phyloP scores from a whole-genome alignment of 768 basidiomycete genomes.

The Panellus pusillus region DNA sequence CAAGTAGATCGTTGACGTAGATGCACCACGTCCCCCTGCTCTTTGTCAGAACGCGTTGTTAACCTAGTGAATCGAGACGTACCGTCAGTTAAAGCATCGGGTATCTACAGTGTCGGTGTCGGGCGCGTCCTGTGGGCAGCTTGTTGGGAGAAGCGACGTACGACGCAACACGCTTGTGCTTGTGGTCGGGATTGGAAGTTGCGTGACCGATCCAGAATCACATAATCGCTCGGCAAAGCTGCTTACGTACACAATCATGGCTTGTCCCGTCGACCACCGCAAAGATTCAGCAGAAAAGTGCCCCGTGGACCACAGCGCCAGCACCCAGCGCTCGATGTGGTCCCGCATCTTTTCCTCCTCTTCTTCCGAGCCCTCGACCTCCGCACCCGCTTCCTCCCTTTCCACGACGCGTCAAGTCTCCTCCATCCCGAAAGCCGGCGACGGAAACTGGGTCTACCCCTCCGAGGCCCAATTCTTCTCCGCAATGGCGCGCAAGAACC shows the following conservation, averaged over 20 bases:
- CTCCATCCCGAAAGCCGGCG: conserved; percentile 76
- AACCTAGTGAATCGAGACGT: no score
- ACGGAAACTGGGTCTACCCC: conserved; percentile 93
- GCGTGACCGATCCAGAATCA: no score
- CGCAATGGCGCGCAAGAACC: conserved; percentile 95
- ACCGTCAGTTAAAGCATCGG: no score
- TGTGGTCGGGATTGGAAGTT: no score
- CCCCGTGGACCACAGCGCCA: conserved; percentile 40
- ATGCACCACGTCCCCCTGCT: no score
- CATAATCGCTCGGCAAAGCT: no score
- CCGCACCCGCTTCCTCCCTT: conserved; percentile 36
- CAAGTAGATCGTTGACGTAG: no score
- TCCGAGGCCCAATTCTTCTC: conserved; percentile 98
- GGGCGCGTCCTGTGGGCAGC: no score
- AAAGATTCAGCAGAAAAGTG: conserved; percentile 24
- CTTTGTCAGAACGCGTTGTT: no score
- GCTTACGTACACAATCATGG: not conserved
- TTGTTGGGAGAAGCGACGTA: no score
- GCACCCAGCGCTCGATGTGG: conserved; percentile 39
- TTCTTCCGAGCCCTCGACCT: conserved; percentile 21
- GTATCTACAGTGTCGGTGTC: no score
- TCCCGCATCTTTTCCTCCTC: conserved; percentile 43
- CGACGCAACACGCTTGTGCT: no score
- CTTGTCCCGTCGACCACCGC: conserved; percentile 21
- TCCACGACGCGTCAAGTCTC: conserved; percentile 79